These are phyloP conservation scores for Rhazya stricta DNA, from an alignment of 257 asterid genomes.

Conservation along the genomic window DNA sequence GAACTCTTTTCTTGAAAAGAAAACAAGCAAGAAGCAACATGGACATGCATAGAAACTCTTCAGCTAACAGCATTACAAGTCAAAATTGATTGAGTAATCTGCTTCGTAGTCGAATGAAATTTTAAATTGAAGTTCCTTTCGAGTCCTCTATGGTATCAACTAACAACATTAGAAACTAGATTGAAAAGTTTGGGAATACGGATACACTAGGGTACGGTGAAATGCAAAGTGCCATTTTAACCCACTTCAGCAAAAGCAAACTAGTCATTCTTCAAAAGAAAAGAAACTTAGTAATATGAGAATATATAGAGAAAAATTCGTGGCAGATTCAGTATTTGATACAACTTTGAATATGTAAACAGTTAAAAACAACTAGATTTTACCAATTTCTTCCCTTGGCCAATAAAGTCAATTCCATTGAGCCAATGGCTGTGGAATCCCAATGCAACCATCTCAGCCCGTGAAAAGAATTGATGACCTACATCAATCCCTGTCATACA, in stretches of 20 bases:
- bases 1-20: background rate
- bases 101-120: background rate
- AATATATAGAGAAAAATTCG: background rate
- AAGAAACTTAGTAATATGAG: no score
- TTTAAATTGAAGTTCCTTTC: background rate
- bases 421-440: slow-evolving; percentile 90
- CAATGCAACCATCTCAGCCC: slow-evolving; percentile 89
- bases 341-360: background rate
- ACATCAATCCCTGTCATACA: slow-evolving; percentile 67
- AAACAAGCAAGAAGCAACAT: background rate
- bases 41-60: background rate
- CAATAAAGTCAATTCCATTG: slow-evolving; percentile 71
- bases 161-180: background rate
- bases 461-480: slow-evolving; percentile 81
- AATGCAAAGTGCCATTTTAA: background rate
- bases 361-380: background rate
- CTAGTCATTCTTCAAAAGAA: background rate
- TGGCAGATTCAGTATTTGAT: background rate
- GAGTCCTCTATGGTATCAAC: background rate
- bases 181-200: background rate
- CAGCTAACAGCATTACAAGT: background rate
- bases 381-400: slow-evolving; percentile 48
- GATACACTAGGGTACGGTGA: background rate
- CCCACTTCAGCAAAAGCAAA: background rate
- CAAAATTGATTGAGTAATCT: background rate